phyloP scores from a whole-genome alignment of 2,329 filamentous ascomycete species.

The Paramyrothecium sp. region DNA sequence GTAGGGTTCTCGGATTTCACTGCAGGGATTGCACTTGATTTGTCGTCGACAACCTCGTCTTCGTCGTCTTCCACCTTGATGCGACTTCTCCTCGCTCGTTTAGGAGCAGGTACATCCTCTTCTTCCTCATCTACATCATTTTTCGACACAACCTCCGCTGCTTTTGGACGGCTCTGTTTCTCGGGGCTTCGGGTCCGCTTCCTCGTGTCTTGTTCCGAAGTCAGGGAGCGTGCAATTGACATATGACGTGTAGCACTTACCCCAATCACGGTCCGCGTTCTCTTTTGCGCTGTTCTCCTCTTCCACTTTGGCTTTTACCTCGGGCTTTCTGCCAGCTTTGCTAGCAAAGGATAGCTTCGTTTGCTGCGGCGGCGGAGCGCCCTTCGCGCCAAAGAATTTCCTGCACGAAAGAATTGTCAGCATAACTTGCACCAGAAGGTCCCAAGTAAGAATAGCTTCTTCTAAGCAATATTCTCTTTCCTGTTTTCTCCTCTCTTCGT shows the following conservation, averaged over 20 bases:
- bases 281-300: slow-evolving; percentile 31
- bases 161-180: slow-evolving; percentile 13
- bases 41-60: slow-evolving; percentile 38
- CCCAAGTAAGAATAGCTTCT: background rate
- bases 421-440: slow-evolving; percentile 2
- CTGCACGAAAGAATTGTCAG: slow-evolving; percentile 41
- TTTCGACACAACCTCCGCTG: slow-evolving; percentile 16
- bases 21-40: slow-evolving; percentile 1
- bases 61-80: slow-evolving; percentile 53
- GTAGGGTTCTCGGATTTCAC: slow-evolving; percentile 20
- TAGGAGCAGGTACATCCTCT: slow-evolving; percentile 59
- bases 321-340: slow-evolving; percentile 41
- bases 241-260: slow-evolving; percentile 17
- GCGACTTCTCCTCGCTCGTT: slow-evolving; percentile 49
- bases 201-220: slow-evolving; percentile 35
- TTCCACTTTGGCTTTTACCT: slow-evolving; percentile 26
- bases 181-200: slow-evolving; percentile 38
- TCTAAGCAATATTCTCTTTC: no score
- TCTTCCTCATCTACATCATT: slow-evolving; percentile 46
- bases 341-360: slow-evolving; percentile 76
- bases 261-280: slow-evolving; percentile 35
- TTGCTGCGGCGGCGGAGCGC: slow-evolving; percentile 63
- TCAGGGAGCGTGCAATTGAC: no score
- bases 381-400: slow-evolving; percentile 75
- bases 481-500: background rate